Percentiles rank a stretch among this genome's conserved stretches.
Conservation (phyloP, 1,284 basidiomycete genomes). For the Boletus putidus region DNA sequence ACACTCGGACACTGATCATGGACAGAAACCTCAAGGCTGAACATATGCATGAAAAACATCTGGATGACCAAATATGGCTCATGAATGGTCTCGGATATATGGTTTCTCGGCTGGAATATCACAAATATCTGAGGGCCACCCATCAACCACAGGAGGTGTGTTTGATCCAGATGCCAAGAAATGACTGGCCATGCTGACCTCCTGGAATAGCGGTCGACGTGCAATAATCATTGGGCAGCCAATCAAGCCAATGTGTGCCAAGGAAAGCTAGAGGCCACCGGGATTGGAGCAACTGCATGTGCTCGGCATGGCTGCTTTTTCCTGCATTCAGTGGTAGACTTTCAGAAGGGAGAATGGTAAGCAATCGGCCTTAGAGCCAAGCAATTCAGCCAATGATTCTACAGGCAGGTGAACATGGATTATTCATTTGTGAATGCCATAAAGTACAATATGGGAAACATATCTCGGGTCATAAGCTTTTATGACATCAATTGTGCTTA, state of each 20-base stretch:
- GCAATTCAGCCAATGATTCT: too few species aligned
- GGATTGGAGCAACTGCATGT: constrained; percentile 25
- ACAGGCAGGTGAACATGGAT: constrained; percentile 22
- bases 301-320: constrained; percentile 23
- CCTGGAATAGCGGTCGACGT: neutral
- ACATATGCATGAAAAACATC: neutral
- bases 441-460: too few species aligned
- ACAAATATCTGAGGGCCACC: neutral
- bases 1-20: neutral
- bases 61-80: constrained; percentile 4
- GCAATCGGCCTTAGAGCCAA: too few species aligned
- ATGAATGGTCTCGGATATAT: constrained; percentile 20
- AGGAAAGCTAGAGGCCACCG: constrained; percentile 10
- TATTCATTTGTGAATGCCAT: too few species aligned
- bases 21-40: constrained; percentile 23
- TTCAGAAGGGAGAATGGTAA: too few species aligned
- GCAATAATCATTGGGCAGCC: constrained; percentile 14
- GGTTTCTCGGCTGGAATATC: neutral
- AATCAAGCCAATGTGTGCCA: constrained; percentile 2
- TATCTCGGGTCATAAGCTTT: too few species aligned
- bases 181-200: neutral
- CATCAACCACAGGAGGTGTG: neutral
- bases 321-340: constrained; percentile 21
- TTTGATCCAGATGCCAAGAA: too few species aligned
- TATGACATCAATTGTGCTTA: too few species aligned